phyloP scores from a whole-genome alignment of 2,329 filamentous ascomycete genomes.

The Botryotinia narcissicola region DNA sequence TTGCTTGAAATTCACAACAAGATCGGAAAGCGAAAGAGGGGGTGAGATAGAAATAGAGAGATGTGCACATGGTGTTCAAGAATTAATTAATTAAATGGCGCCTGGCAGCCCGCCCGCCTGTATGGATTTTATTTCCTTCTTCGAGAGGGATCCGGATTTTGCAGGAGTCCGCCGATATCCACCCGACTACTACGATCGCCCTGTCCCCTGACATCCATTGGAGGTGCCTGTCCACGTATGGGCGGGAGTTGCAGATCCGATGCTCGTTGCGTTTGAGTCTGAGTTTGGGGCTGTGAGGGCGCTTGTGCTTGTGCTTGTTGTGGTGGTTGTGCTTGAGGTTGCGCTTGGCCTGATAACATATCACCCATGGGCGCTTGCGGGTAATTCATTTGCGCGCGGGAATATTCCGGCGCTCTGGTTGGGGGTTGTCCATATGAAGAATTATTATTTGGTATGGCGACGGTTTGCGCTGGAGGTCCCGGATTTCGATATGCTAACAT shows the following conservation, averaged over 20 bases:
- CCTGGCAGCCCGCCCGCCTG: no score
- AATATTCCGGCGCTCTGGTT: conserved; percentile 45
- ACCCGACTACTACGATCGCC: conserved; percentile 55
- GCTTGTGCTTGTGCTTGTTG: conserved; percentile 44
- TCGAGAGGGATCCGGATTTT: conserved; percentile 47
- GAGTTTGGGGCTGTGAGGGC: conserved; percentile 35
- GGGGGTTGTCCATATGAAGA: conserved; percentile 49
- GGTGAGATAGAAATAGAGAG: background rate
- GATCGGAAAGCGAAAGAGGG: background rate
- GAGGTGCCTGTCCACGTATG: conserved; percentile 38
- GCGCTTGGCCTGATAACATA: conserved; percentile 38
- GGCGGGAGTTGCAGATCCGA: conserved; percentile 45
- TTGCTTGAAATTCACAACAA: background rate
- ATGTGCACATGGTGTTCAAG: background rate
- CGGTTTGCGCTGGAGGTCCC: conserved; percentile 26
- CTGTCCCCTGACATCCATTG: conserved; percentile 40
- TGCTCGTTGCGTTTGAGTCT: conserved; percentile 43
- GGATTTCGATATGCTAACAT: conserved; percentile 32
- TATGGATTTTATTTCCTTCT: conserved; percentile 9
- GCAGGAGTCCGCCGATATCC: conserved; percentile 61
- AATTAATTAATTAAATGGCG: background rate
- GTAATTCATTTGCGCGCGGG: conserved; percentile 43
- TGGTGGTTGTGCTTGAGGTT: conserved; percentile 42
- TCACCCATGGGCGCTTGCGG: conserved; percentile 54
- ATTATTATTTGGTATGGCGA: conserved; percentile 41